A percentile compares a stretch with the other conserved stretches of the same genome.
phyloP scores from a whole-genome alignment of 208 protist genomes.

The Acanthamoeba lenticulata region DNA sequence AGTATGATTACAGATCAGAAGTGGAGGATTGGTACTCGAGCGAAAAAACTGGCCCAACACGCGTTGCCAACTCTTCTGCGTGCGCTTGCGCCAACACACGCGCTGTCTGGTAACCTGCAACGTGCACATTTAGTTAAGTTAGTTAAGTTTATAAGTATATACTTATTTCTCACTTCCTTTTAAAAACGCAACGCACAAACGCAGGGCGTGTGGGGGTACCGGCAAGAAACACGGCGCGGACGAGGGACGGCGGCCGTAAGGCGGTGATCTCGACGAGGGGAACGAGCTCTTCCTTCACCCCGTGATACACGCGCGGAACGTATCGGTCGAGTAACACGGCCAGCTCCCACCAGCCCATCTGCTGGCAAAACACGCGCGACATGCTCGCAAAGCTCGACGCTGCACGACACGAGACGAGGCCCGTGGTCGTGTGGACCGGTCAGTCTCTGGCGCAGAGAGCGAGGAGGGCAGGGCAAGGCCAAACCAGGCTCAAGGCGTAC shows the following conservation, averaged over 20 bases:
- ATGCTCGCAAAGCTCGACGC: conserved; percentile 7
- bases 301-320: neutral
- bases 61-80: neutral
- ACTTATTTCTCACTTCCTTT: no score
- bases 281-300: conserved; percentile 36
- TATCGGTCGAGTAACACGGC: neutral
- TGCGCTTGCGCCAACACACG: neutral
- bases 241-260: neutral
- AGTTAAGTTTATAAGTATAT: no score
- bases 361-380: neutral
- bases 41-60: neutral
- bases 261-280: neutral
- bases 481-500: no score
- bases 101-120: neutral
- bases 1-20: neutral
- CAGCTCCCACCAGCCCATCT: conserved; percentile 10
- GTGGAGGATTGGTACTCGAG: neutral
- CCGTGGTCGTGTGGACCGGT: no score
- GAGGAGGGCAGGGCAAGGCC: neutral
- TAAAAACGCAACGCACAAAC: no score
- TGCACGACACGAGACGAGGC: neutral
- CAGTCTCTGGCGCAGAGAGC: neutral
- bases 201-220: neutral
- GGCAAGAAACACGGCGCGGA: neutral
- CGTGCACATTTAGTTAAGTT: neutral